Percentiles rank a stretch among this genome's conserved stretches.
Evolutionary conservation across 305 asterid species (phyloP).

Genomic region (Rubia occidens): DNA sequence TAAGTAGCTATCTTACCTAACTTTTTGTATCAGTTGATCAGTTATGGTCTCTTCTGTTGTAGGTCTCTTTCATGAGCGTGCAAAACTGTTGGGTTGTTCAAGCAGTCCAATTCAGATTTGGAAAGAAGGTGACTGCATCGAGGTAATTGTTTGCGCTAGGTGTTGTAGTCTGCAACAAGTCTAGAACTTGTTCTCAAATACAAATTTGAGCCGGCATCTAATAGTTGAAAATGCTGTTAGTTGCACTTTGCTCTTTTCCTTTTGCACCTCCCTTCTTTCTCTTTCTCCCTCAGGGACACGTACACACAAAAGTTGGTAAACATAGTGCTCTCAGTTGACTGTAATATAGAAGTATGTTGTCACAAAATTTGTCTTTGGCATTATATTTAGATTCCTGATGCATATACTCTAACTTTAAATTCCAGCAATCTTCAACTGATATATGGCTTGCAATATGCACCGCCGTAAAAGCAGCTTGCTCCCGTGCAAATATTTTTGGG

Average conservation of each 20-base stretch:
- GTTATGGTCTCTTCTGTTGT: slow-evolving; percentile 18
- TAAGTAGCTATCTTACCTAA: neutral
- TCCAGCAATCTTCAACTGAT: slow-evolving; percentile 98
- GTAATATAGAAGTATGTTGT: neutral
- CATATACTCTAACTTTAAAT: slow-evolving; percentile 9
- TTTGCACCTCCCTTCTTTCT: too few species aligned
- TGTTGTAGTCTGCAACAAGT: slow-evolving; percentile 6
- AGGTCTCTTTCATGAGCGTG: slow-evolving; percentile 70
- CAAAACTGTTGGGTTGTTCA: slow-evolving; percentile 64
- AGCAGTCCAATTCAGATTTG: slow-evolving; percentile 95
- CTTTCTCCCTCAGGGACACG: too few species aligned
- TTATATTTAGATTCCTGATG: slow-evolving; percentile 15
- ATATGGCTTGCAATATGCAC: slow-evolving; percentile 97
- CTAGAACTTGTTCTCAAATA: neutral
- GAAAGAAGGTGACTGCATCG: slow-evolving; percentile 91
- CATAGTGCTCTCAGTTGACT: too few species aligned
- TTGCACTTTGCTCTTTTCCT: too few species aligned
- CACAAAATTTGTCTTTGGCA: neutral
- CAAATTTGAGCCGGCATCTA: neutral
- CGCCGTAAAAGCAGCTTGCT: slow-evolving; percentile 79
- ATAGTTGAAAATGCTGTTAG: neutral
- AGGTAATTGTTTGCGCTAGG: slow-evolving; percentile 36
- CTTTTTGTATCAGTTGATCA: neutral
- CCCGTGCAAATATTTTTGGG: slow-evolving; percentile 59
- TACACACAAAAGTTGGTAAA: too few species aligned